Evolutionary conservation across 2,329 filamentous ascomycete species (phyloP), one percentile per base, ranked within the genome.

Genomic region (Neoscytalidium dimidiatum): DNA sequence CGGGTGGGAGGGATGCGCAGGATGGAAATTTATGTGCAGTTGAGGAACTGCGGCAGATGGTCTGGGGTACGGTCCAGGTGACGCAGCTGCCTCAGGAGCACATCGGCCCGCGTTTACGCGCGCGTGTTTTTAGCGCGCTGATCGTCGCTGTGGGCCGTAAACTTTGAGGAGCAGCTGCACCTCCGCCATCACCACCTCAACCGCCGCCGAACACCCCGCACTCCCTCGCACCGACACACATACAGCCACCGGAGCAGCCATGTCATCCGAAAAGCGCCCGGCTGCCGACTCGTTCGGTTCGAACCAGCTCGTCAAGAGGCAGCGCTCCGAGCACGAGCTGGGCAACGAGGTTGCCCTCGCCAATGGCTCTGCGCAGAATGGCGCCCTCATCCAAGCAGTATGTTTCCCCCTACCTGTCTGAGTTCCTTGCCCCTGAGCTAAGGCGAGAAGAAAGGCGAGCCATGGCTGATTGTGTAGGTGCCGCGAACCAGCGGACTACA

Each of bases 231-330:
- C 43, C 23, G 21, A 41, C n/a, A 11, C 52, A 21, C 62, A 29
- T 58, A 11, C 5, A n/a, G 26, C n/a, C 52, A 29, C 62, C 14
- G 26, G 43, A 49, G 14, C 64, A 67, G 80, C 68, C 66, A 97
- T 97, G 94, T 92, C 93, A 35, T 86, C 91, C 68, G 94, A 96
- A 80, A 98, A 99, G 82, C 88, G 95, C 75, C 91, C 93, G 66
- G 93, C 94, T n/a, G 89, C 91, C 67, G 90, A 91, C 71, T 90
- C 92, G 67, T 94, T 94, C 70, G 87, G 89, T 72, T 88, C 88
- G 26, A 88, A 89, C 56, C 92, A 96, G 78, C 85, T 94, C 71
- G 87, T 98, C 67, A 99, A 98, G 83, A 86, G 94, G 76, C 93
- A 94, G 77, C 96, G 95, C 77, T 86, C 87, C 65, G 86, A 88